A percentile compares a stretch with the other conserved stretches of the same genome.
Conservation (phyloP, 306 rosid species). For the Crataegus laevigata region DNA sequence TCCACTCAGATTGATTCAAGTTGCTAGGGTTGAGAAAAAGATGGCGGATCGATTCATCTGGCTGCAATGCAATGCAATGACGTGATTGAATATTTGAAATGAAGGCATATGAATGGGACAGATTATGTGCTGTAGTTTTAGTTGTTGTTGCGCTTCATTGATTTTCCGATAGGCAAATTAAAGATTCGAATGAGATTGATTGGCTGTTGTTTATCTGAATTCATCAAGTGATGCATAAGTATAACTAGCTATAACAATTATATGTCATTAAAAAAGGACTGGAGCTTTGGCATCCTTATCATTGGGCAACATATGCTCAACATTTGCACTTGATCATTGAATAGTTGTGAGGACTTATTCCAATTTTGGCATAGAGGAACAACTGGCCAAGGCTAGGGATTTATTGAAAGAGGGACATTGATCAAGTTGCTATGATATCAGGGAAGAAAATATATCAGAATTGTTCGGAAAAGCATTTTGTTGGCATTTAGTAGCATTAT, state of each 20-base stretch:
- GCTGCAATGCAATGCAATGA: background rate
- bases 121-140: background rate
- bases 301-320: background rate
- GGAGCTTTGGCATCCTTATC: background rate
- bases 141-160: conserved; percentile 3
- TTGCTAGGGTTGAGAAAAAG: background rate
- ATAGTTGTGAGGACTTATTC: background rate
- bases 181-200: background rate
- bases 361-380: background rate
- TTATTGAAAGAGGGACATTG: background rate
- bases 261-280: background rate
- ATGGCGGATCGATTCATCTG: background rate
- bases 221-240: background rate
- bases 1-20: background rate
- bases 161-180: background rate
- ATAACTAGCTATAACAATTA: background rate
- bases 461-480: too few relatives aligned
- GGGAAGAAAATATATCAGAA: background rate
- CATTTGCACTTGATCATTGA: background rate
- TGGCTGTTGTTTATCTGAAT: background rate
- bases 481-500: too few relatives aligned
- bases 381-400: too few relatives aligned
- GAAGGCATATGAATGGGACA: background rate
- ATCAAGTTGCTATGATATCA: background rate
- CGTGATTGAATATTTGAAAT: background rate